Evolutionary conservation across 139 green algal species (phyloP).

Genomic region (Picochlorum sp.): DNA sequence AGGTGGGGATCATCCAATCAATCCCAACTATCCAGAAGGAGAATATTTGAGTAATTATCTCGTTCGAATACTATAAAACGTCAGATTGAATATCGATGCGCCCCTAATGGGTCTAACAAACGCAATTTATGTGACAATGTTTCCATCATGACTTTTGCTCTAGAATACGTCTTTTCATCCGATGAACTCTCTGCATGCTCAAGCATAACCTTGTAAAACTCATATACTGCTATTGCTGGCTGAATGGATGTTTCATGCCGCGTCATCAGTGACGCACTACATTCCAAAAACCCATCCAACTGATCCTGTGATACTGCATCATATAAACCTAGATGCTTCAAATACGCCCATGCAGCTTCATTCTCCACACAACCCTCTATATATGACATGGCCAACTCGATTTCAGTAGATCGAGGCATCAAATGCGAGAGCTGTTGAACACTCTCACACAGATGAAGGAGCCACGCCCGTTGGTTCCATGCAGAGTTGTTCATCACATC

Average conservation of each 20-base stretch:
- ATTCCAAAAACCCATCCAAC: not conserved
- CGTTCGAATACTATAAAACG: slow-evolving; percentile 33
- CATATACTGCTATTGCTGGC: too few relatives aligned
- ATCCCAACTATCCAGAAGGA: slow-evolving; percentile 71
- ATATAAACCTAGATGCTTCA: slow-evolving; percentile 21
- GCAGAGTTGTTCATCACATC: slow-evolving; percentile 84
- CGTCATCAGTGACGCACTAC: too few relatives aligned
- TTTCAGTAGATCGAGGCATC: slow-evolving; percentile 25
- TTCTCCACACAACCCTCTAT: slow-evolving; percentile 46
- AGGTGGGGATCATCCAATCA: slow-evolving; percentile 56
- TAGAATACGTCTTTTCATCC: too few relatives aligned
- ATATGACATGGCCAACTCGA: slow-evolving; percentile 27
- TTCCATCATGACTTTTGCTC: not conserved
- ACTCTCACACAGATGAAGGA: too few relatives aligned
- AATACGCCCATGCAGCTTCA: slow-evolving; percentile 61
- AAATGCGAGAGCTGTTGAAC: too few relatives aligned
- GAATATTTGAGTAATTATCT: slow-evolving; percentile 72
- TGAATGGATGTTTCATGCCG: too few relatives aligned
- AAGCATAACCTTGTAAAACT: too few relatives aligned
- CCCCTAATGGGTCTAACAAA: too few relatives aligned
- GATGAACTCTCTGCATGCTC: too few relatives aligned
- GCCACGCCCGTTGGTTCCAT: slow-evolving; percentile 71
- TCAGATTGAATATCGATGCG: not conserved
- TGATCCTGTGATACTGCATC: not conserved
- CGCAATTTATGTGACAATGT: slow-evolving; percentile 5